Percentiles rank a stretch among this genome's conserved stretches.
Conservation (phyloP, 805 yeast species). For the Jamesozyma piceae region DNA sequence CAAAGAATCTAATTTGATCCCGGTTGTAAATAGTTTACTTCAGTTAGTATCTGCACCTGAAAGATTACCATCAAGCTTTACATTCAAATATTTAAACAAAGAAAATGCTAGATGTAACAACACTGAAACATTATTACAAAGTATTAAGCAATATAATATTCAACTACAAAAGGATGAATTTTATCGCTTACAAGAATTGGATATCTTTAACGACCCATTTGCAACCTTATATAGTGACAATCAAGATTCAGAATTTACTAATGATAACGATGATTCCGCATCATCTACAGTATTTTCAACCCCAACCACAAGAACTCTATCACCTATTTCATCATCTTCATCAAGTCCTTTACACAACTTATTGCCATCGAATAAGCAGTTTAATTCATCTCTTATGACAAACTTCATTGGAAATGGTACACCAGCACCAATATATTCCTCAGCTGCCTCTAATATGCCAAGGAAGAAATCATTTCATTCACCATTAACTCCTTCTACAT, state of each 20-base stretch:
- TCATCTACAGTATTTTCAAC: slow-evolving; percentile 3
- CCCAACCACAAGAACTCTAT: slow-evolving; percentile 2
- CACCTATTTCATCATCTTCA: slow-evolving; percentile 1
- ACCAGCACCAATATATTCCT: not conserved
- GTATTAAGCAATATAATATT: slow-evolving; percentile 13
- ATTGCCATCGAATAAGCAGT: not conserved
- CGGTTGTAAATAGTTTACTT: slow-evolving; percentile 15
- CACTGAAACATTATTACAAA: slow-evolving; percentile 10
- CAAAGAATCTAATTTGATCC: slow-evolving; percentile 22
- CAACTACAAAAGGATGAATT: slow-evolving; percentile 19
- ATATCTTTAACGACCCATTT: slow-evolving; percentile 7
- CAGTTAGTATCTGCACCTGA: slow-evolving; percentile 13
- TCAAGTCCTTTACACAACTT: slow-evolving; percentile 1
- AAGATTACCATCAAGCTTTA: slow-evolving; percentile 26
- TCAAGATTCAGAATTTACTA: not conserved
- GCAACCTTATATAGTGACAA: not conserved
- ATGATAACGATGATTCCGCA: not conserved
- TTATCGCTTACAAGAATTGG: slow-evolving; percentile 21
- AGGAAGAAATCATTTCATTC: slow-evolving; percentile 12
- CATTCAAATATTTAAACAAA: slow-evolving; percentile 21
- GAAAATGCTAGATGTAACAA: not conserved
- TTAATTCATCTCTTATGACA: not conserved
- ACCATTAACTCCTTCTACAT: slow-evolving; percentile 22
- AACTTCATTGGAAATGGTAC: not conserved
- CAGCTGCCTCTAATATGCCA: slow-evolving; percentile 5